Base-by-base conservation (phyloP, 2,329 filamentous ascomycete genomes). In the Fonsecaea multimorphosa region DNA sequence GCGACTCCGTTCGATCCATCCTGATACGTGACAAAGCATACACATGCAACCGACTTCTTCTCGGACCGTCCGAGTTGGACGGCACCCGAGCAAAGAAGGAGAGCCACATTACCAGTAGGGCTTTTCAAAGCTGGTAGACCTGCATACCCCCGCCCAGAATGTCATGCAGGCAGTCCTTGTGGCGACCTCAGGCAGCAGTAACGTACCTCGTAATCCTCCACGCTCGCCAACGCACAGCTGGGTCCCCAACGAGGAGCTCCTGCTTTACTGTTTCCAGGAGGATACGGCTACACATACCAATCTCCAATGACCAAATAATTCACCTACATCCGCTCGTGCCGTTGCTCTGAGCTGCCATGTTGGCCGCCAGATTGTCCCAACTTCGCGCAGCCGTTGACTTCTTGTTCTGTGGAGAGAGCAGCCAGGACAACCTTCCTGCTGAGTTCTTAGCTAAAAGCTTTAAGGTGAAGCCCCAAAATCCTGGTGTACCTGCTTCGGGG, bases 181-280 rank as follows among this genome's bases (percentile, higher is more conserved):
- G 22, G 44, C 19, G 11, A 4, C 9, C 2, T 6, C 24, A 49
- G 44, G 27, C 44, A 12, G 22, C 19, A 22, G 44, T 9, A 49
- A 49, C 12, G 19, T 11, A 49, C n/a, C n/a, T 19, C 5, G 38
- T 5, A 40, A 40, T 40, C 22, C 44, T 11, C 44, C 19, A 24
- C 24, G 44, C 44, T 49, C 44, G 44, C 22, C 44, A 49, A 49
- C 44, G 44, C 19, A 49, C 44, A 24, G 19, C 44, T 22, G 44
- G 19, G 19, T 14, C 7, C 22, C 14, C 24, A 19, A 49, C 44
- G 24, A 49, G 19, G 11, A 49, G 44, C 7, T 3, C 44, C 22
- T 49, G 19, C 12, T 24, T 49, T 27, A 27, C 44, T 49, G 11
- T 49, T 49, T 19, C 22, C 11, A 16, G 44, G 44, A 24, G 8